A percentile compares a stretch with the other conserved stretches of the same genome.
phyloP scores from a whole-genome alignment of 306 rosid species.

The Fragaria nilgerrensis region DNA sequence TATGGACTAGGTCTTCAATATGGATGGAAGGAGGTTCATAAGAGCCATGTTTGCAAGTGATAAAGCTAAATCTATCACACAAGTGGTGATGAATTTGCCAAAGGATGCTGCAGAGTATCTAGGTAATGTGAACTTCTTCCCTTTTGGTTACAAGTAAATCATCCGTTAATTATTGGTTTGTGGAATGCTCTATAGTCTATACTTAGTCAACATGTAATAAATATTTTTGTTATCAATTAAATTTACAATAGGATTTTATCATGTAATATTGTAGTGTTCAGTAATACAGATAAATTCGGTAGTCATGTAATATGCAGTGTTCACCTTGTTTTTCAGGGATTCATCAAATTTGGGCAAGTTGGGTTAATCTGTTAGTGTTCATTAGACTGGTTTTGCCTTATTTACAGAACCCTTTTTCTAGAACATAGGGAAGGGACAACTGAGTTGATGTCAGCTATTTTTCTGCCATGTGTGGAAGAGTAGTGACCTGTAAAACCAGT shows the following conservation, averaged over 20 bases:
- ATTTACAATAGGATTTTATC: background rate
- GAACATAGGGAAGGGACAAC: background rate
- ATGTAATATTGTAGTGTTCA: background rate
- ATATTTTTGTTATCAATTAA: background rate
- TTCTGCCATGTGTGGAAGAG: background rate
- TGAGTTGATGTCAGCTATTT: background rate
- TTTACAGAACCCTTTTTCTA: background rate
- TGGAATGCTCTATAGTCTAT: background rate
- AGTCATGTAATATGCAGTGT: background rate
- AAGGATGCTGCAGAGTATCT: conserved; percentile 83
- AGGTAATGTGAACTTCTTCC: conserved; percentile 39
- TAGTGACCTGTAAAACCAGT: background rate
- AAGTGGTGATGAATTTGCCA: conserved; percentile 96
- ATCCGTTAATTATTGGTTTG: background rate
- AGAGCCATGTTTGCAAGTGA: conserved; percentile 70
- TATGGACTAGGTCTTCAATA: conserved; percentile 68
- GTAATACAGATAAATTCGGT: background rate
- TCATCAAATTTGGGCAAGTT: background rate
- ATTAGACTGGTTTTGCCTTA: background rate
- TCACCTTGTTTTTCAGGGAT: background rate
- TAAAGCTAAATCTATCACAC: conserved; percentile 71
- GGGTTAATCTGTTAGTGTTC: background rate
- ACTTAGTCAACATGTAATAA: background rate
- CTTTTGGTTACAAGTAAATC: background rate
- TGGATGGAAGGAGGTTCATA: conserved; percentile 98